Evolutionary conservation across 176 grass and related monocot species (phyloP), one percentile per base, ranked within the genome.

Genomic region (Tillandsia leiboldiana): DNA sequence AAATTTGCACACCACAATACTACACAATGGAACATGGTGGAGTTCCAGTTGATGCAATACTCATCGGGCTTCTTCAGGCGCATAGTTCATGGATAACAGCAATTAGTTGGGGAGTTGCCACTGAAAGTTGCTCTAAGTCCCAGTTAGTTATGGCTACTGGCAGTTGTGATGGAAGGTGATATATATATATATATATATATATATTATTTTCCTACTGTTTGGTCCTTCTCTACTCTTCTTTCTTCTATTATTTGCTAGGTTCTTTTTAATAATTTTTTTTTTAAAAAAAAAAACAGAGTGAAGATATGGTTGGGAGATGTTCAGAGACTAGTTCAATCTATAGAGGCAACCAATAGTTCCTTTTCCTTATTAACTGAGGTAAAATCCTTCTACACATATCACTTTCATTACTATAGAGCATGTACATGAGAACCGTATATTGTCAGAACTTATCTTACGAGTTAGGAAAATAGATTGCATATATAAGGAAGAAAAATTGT

Each of bases 251-350:
- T 14, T 58, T 17, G 54, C 18, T 58, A 58, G n/a, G 54, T 5
- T 58, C 6, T 58, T 58, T 17, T 58, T 58, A 58, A 58, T 20
- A 20, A 20, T 20, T 58, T 10, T 50, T 66, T 53, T 24, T 50
- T 72, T 3, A 29, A 29, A 29, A 29, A 29, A 29, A 72, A 82
- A 82, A 26, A n/a, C 76, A 96, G 93, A 83, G 83, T 89, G 70
- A 96, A 89, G 79, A 85, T 96, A 85, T 96, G 93, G 89, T 75
- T 48, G 47, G 79, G 73, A 73, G 59, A 85, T 90, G 63, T 71
- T 51, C 79, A 92, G 88, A 77, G 67, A 50, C 53, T 89, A 71
- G 64, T 63, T 75, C 56, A 67, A 69, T 82, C 72, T 78, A 85
- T 52, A 18, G 67, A 64, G 26, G 29, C 66, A 75, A 78, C 76